Evolutionary conservation across 371 early-diverging fungal species (phyloP).

Genomic region (Funneliformis caledonium): DNA sequence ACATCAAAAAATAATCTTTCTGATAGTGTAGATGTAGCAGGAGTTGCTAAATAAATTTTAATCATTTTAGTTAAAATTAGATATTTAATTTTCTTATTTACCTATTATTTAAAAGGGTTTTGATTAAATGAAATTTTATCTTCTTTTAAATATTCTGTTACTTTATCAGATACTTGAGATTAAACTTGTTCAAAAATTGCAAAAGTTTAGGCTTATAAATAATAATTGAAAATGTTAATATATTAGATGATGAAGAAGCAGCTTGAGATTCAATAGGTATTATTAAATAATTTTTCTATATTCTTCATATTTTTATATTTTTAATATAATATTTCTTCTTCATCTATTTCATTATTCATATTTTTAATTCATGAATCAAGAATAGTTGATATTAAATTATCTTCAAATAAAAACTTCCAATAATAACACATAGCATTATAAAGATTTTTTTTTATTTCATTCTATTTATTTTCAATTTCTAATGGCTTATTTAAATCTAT

Average conservation of each 20-base stretch:
- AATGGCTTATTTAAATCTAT: too few relatives aligned
- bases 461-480: too few relatives aligned
- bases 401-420: too few relatives aligned
- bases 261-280: neutral
- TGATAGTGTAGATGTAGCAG: neutral
- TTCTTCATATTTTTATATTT: neutral
- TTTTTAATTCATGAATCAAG: neutral
- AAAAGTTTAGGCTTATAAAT: neutral
- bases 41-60: neutral
- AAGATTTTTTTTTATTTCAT: too few relatives aligned
- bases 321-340: neutral
- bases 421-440: too few relatives aligned
- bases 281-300: too few relatives aligned
- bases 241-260: neutral
- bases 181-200: neutral
- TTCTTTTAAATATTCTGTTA: neutral
- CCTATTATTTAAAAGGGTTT: neutral
- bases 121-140: neutral
- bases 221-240: neutral
- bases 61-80: neutral
- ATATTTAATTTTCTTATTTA: neutral
- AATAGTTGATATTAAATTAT: neutral
- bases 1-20: constrained; percentile 12
- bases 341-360: neutral
- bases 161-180: neutral